Conservation (phyloP, 345 rosid species). For the Brassica rapa region DNA sequence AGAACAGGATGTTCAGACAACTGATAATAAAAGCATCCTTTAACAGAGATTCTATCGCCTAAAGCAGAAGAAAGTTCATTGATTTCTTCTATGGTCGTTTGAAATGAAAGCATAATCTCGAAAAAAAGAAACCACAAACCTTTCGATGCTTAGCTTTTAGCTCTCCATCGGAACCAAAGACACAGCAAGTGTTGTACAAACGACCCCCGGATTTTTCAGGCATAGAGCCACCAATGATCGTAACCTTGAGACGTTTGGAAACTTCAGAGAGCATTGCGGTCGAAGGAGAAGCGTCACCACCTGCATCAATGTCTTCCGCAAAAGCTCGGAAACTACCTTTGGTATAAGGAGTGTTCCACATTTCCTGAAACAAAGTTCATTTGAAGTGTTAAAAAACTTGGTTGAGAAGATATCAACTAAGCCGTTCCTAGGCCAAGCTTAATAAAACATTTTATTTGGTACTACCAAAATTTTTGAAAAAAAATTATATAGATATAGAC, state of each 20-base stretch:
- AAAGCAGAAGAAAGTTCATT: background rate
- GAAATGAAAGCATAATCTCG: background rate
- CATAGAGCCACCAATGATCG: conserved; percentile 88
- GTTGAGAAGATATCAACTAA: background rate
- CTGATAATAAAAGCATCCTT: conserved; percentile 2
- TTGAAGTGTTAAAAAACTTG: background rate
- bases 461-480: too few species aligned
- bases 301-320: conserved; percentile 84
- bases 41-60: background rate
- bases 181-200: conserved; percentile 82
- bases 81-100: background rate
- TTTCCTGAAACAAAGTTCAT: conserved; percentile 53
- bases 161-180: conserved; percentile 71
- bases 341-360: conserved; percentile 89
- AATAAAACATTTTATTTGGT: too few species aligned
- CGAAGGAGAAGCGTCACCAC: conserved; percentile 71
- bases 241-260: conserved; percentile 61
- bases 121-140: conserved; percentile 37
- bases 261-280: conserved; percentile 82
- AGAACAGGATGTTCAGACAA: conserved; percentile 4
- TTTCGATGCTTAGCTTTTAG: conserved; percentile 87
- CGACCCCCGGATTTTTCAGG: conserved; percentile 70
- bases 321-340: conserved; percentile 83
- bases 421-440: too few species aligned
- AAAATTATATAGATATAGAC: too few species aligned